Evolutionary conservation across 1,139 yeast species (phyloP).

Genomic region (Geotrichum reessii): DNA sequence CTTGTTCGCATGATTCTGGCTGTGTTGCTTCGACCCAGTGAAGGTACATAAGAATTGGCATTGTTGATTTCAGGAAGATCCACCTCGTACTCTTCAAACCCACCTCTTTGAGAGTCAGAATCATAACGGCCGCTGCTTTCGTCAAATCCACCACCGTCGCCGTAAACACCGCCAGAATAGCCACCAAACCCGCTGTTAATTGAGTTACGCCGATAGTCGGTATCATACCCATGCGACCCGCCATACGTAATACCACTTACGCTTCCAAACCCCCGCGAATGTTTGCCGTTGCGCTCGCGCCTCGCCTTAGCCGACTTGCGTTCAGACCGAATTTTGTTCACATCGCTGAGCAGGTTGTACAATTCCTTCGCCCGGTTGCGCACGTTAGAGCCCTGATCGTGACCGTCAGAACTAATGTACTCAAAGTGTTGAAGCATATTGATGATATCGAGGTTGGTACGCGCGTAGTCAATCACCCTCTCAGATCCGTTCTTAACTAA

Average conservation of each 20-base stretch:
- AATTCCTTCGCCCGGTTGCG: slow-evolving; percentile 83
- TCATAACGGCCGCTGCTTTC: slow-evolving; percentile 24
- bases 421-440: slow-evolving; percentile 91
- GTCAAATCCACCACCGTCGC: slow-evolving; percentile 74
- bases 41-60: slow-evolving; percentile 15
- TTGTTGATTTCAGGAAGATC: slow-evolving; percentile 21
- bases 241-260: slow-evolving; percentile 35
- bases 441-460: slow-evolving; percentile 73
- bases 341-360: slow-evolving; percentile 66
- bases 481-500: slow-evolving; percentile 88
- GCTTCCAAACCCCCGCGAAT: slow-evolving; percentile 41
- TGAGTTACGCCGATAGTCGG: slow-evolving; percentile 32
- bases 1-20: background rate
- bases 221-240: slow-evolving; percentile 24
- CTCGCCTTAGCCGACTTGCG: slow-evolving; percentile 82
- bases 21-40: slow-evolving; percentile 13
- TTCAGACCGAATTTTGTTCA: slow-evolving; percentile 68
- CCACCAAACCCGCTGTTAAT: slow-evolving; percentile 38
- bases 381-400: slow-evolving; percentile 94
- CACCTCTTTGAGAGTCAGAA: slow-evolving; percentile 32
- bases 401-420: slow-evolving; percentile 86
- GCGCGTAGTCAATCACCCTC: slow-evolving; percentile 88
- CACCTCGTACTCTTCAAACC: slow-evolving; percentile 67
- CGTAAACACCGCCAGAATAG: slow-evolving; percentile 53
- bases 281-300: slow-evolving; percentile 68